Base-by-base conservation (phyloP, 495 filamentous ascomycete genomes). In the Amphirosellinia nigrospora region DNA sequence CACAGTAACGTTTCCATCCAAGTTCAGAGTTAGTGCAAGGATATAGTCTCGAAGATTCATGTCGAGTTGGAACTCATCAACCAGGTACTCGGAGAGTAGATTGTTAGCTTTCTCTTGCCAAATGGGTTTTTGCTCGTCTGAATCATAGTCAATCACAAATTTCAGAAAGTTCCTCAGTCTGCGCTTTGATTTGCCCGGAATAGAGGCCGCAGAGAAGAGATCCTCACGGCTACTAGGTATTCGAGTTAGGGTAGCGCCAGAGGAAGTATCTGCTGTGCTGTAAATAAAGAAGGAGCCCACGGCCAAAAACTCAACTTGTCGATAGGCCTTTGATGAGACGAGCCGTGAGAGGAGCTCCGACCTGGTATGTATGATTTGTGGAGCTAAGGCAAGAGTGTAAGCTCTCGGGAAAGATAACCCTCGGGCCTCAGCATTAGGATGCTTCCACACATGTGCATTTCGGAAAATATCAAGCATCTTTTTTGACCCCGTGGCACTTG, bases 221-320 rank as follows among this genome's bases (percentile, higher is more conserved):
- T 97, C 94, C 80, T 98, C 94, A 41, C 94, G 88, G 52, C 92
- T 92, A 69, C 89, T 91, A 2, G 94, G 94, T 65, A 98, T 89
- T 26, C 89, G 88, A 45, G 83, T 81, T 34, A 96, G 78, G 28
- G 50, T 73, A 5, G 71, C 63, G 16, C 65, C 65, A 7, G 76
- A 67, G 32, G 73, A 69, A n/a, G 71, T 70, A 4, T 75, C 68
- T 30, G 72, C 50, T 28, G 68, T 66, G 63, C 80, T 75, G 76
- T 91, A 90, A 43, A 97, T 89, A 88, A 91, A 98, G 92, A 94
- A 98, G 68, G 92, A 95, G 38, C 96, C 96, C 8, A 98, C 91
- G 6, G 96, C 94, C 70, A 94, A 89, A 79, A 98, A 99, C 72
- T 97, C 94, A 68, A 99, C 86, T 79, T 97, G 93, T 39, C 88